A percentile compares a stretch with the other conserved stretches of the same genome.
Conservation (phyloP, 1,139 yeast species). For the Yamadazyma oceani region DNA sequence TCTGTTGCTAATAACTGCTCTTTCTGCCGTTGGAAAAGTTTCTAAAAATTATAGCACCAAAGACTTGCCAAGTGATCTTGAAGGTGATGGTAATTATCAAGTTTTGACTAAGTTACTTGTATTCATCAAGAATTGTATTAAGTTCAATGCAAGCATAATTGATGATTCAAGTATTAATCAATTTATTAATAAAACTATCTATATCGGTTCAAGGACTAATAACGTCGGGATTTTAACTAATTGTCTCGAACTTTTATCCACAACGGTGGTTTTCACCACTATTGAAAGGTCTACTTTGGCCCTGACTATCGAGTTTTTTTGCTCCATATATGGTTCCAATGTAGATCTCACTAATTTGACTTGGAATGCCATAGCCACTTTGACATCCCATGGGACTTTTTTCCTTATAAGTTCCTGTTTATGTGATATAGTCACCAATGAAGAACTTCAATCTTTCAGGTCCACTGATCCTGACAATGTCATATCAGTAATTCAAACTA, state of each 20-base stretch:
- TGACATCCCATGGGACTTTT: conserved; percentile 23
- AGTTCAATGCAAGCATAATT: conserved; percentile 47
- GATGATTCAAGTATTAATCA: conserved; percentile 38
- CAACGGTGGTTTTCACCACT: conserved; percentile 47
- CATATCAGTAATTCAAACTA: conserved; percentile 11
- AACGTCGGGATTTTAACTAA: conserved; percentile 38
- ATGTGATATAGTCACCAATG: conserved; percentile 26
- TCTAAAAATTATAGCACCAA: conserved; percentile 11
- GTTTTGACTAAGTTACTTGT: conserved; percentile 28
- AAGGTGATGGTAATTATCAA: conserved; percentile 14
- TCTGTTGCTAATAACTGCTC: conserved; percentile 17
- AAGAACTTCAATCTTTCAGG: conserved; percentile 24
- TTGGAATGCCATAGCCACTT: conserved; percentile 31
- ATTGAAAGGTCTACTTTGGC: conserved; percentile 44
- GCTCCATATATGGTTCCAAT: conserved; percentile 37
- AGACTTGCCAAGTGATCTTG: conserved; percentile 5
- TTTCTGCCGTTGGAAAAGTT: conserved; percentile 15
- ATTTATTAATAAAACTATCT: conserved; percentile 35
- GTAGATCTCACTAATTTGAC: conserved; percentile 37
- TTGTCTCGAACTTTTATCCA: conserved; percentile 46
- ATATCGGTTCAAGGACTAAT: conserved; percentile 45
- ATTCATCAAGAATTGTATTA: conserved; percentile 46
- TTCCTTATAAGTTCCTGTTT: conserved; percentile 22
- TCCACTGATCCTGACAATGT: conserved; percentile 12
- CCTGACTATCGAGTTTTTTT: conserved; percentile 45